Evolutionary conservation across 768 basidiomycete genomes (phyloP).

Genomic region (Calocybe cyanea): DNA sequence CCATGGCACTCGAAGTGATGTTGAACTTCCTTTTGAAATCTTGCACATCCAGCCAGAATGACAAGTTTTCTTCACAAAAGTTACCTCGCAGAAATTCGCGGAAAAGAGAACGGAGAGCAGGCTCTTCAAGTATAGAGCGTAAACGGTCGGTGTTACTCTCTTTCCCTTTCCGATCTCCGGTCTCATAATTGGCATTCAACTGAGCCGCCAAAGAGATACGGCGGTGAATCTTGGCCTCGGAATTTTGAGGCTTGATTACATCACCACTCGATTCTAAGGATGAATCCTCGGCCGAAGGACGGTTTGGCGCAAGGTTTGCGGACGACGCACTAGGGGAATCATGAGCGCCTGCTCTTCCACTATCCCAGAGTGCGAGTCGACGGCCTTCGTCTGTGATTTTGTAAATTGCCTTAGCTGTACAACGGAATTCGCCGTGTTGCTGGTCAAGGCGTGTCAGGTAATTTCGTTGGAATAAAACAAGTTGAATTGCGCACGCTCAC

Average conservation of each 20-base stretch:
- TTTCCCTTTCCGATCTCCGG: constrained; percentile 58
- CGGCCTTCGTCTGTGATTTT: constrained; percentile 90
- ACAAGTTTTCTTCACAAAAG: constrained; percentile 97
- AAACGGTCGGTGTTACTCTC: constrained; percentile 93
- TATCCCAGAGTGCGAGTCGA: constrained; percentile 82
- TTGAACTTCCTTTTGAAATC: constrained; percentile 97
- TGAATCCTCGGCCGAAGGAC: constrained; percentile 58
- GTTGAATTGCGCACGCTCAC: constrained; percentile 53
- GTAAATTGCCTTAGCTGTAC: constrained; percentile 94
- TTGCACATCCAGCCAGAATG: constrained; percentile 95
- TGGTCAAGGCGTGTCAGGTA: constrained; percentile 28
- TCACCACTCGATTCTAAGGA: constrained; percentile 20
- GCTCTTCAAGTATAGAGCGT: constrained; percentile 89
- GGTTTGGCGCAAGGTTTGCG: constrained; percentile 54
- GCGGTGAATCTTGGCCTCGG: constrained; percentile 67
- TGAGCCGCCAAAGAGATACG: constrained; percentile 77
- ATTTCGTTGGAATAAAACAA: constrained; percentile 10
- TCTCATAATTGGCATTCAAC: constrained; percentile 53
- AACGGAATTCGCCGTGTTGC: constrained; percentile 96
- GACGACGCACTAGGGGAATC: constrained; percentile 68
- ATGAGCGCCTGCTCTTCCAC: constrained; percentile 33
- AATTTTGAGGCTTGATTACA: constrained; percentile 29
- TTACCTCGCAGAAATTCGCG: constrained; percentile 91
- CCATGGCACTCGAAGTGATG: constrained; percentile 89
- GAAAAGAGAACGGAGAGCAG: constrained; percentile 83